Conservation (phyloP, 306 rosid genomes). For the Gastrolobium villosum region DNA sequence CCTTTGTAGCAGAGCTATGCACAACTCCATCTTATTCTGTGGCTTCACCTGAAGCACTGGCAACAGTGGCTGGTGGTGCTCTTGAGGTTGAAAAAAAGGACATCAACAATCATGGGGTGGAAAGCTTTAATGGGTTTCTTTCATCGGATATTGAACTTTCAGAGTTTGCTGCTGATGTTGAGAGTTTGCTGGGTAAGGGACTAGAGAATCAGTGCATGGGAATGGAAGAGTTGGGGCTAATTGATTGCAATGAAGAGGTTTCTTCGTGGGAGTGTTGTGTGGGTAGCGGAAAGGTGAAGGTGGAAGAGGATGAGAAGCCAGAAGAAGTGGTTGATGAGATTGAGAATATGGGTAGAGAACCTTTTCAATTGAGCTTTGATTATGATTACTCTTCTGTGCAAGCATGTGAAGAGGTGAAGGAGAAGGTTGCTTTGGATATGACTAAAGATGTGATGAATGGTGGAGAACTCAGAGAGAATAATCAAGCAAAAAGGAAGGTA, state of each 20-base stretch:
- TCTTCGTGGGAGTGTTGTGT: conserved; percentile 33
- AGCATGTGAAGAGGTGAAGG: conserved; percentile 51
- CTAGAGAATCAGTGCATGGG: conserved; percentile 68
- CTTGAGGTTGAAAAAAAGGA: background rate
- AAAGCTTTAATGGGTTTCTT: conserved; percentile 50
- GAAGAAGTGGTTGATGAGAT: conserved; percentile 26
- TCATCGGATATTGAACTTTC: conserved; percentile 65
- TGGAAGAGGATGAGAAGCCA: conserved; percentile 52
- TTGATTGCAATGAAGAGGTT: conserved; percentile 49
- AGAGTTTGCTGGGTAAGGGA: conserved; percentile 70
- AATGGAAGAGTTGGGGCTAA: conserved; percentile 71
- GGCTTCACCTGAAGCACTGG: background rate
- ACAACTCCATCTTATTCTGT: conserved; percentile 26
- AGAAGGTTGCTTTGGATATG: background rate
- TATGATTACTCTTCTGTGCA: conserved; percentile 47
- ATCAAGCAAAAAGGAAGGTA: conserved; percentile 49
- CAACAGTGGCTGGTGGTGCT: background rate
- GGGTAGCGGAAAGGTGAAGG: conserved; percentile 48
- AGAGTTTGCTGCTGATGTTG: conserved; percentile 76
- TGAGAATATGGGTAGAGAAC: conserved; percentile 61
- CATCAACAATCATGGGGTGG: conserved; percentile 32
- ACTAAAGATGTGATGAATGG: conserved; percentile 13
- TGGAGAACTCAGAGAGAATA: conserved; percentile 17
- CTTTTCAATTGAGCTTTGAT: conserved; percentile 64
- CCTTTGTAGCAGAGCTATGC: conserved; percentile 51